These are phyloP conservation scores for Thalassiosira delicatula DNA, from an alignment of 352 stramenopile genomes.

Conservation along the genomic window DNA sequence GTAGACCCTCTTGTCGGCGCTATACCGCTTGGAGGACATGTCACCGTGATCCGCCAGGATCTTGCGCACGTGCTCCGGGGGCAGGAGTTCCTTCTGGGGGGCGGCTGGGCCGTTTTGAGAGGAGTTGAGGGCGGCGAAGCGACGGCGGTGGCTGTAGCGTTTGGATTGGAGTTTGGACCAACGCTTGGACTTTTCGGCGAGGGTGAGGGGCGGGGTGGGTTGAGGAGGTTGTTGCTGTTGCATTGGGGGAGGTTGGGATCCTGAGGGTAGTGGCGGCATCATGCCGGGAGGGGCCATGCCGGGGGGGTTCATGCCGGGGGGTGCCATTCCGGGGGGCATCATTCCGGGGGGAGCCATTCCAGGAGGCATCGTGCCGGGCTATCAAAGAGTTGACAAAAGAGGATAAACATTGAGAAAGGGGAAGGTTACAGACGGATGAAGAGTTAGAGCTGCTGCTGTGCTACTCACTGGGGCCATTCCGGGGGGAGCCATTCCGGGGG, in stretches of 20 bases:
- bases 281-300: conserved; percentile 48
- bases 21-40: conserved; percentile 99
- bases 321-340: conserved; percentile 20
- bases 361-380: conserved; percentile 35
- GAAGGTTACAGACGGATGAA: too few relatives aligned
- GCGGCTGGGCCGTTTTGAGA: conserved; percentile 90
- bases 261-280: conserved; percentile 23
- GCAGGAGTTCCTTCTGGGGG: conserved; percentile 86
- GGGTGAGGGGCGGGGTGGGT: conserved; percentile 34
- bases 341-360: conserved; percentile 30
- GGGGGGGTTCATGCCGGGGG: conserved; percentile 33
- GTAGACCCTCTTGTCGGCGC: conserved; percentile 98
- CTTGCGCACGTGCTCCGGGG: conserved; percentile 97
- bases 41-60: conserved; percentile 99
- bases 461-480: too few relatives aligned
- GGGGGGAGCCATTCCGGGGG: conserved; percentile 9
- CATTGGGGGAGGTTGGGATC: conserved; percentile 43
- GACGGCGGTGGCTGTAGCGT: conserved; percentile 92
- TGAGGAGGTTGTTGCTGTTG: conserved; percentile 15
- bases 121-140: conserved; percentile 89
- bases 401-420: too few relatives aligned
- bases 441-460: too few relatives aligned
- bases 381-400: too few relatives aligned
- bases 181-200: conserved; percentile 84
- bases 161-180: conserved; percentile 90